A percentile compares a stretch with the other conserved stretches of the same genome.
Conservation (phyloP, 2,329 filamentous ascomycete species). For the Ceratocystis alfenasii region DNA sequence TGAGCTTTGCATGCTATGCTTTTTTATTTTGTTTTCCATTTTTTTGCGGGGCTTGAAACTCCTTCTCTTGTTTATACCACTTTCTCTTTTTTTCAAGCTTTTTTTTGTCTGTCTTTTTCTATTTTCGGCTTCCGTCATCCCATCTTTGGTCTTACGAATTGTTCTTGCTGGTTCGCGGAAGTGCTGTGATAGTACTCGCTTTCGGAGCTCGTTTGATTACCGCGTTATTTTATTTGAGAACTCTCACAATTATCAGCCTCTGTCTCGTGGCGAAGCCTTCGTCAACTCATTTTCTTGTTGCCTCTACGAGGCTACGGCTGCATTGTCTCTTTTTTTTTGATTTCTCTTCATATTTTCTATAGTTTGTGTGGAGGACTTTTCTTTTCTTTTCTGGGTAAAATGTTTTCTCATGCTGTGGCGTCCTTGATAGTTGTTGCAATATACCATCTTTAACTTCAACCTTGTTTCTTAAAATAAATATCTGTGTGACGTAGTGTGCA, state of each 20-base stretch:
- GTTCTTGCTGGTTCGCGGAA: no score
- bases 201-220: not conserved
- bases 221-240: not conserved
- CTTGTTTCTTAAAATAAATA: not conserved
- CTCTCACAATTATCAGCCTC: not conserved
- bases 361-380: conserved; percentile 11
- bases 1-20: conserved; percentile 23
- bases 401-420: conserved; percentile 20
- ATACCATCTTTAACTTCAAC: not conserved
- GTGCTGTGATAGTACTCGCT: no score
- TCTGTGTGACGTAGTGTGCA: not conserved
- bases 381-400: conserved; percentile 19
- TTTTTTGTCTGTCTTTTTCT: conserved; percentile 11
- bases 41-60: not conserved
- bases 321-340: not conserved
- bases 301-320: not conserved
- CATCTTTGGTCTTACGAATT: no score
- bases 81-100: conserved; percentile 10
- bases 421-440: conserved; percentile 20
- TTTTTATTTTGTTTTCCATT: conserved; percentile 13
- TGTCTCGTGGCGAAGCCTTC: not conserved
- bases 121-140: not conserved
- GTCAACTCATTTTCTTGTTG: not conserved
- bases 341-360: not conserved
- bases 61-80: conserved; percentile 21